Evolutionary conservation across 257 asterid species (phyloP).

Genomic region (Plantago elongata): DNA sequence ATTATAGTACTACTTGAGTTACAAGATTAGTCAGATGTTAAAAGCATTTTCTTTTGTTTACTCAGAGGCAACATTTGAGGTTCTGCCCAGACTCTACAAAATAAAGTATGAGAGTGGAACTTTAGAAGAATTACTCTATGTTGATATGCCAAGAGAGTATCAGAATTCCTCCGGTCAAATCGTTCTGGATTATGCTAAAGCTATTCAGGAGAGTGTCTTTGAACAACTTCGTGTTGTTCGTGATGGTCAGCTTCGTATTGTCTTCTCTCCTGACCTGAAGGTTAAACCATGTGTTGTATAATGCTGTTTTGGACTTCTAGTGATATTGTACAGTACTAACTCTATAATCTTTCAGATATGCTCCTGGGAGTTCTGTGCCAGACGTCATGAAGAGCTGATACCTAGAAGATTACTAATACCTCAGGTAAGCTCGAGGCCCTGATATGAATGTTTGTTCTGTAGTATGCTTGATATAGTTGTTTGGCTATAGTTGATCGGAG

Average conservation of each 20-base stretch:
- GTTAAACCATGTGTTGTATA: constrained; percentile 30
- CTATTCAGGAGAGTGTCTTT: constrained; percentile 92
- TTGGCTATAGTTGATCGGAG: neutral
- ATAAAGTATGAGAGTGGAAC: constrained; percentile 93
- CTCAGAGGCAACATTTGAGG: constrained; percentile 96
- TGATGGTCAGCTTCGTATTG: constrained; percentile 96
- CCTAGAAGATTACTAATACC: constrained; percentile 87
- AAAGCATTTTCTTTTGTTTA: constrained; percentile 20
- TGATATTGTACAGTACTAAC: constrained; percentile 15
- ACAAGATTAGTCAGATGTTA: constrained; percentile 9
- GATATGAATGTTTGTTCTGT: neutral
- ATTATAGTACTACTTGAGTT: too few species aligned
- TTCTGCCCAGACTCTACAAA: constrained; percentile 83
- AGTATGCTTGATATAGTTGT: neutral
- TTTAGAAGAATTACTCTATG: constrained; percentile 83
- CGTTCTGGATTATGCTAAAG: constrained; percentile 91
- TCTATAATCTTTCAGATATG: constrained; percentile 50
- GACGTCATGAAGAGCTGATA: constrained; percentile 94
- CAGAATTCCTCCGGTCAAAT: constrained; percentile 90
- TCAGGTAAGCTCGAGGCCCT: constrained; percentile 49
- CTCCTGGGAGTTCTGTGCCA: constrained; percentile 98
- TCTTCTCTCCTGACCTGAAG: constrained; percentile 90
- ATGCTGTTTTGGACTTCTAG: constrained; percentile 10
- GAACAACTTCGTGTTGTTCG: constrained; percentile 97
- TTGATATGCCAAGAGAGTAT: constrained; percentile 93